Evolutionary conservation across 2,329 filamentous ascomycete genomes (phyloP), one percentile per base, ranked within the genome.

Genomic region (Hymenoscyphus infarciens): DNA sequence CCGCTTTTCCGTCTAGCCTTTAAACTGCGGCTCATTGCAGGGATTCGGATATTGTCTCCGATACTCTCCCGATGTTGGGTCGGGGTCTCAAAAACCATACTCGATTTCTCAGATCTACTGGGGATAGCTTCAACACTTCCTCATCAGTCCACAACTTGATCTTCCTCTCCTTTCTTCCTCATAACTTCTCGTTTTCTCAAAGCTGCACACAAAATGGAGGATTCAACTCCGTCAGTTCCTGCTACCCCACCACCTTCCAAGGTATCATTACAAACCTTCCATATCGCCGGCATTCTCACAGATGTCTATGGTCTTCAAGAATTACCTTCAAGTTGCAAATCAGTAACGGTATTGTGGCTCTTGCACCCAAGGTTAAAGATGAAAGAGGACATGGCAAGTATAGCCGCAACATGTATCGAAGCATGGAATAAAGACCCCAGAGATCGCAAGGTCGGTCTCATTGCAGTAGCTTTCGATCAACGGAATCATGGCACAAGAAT

Each of bases 381-480:
- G 0, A 87, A 90, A 72, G 84, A 85, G 61, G 83, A 83, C 66
- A 97, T 98, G 93, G 80, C 81, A 1, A 85, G 85, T 31, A 83
- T 95, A 60, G 93, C 92, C 2, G 78, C 82, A n/a, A 82, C 84
- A 5, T 80, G 86, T 13, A 81, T 97, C 57, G 76, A 79, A n/a
- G 83, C 86, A 8, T 96, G 88, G 86, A 87, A 90, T 70, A 72
- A 76, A 59, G 76, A 73, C 65, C 57, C 69, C 72, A 57, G 57
- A n/a, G 66, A 67, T 66, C 70, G 33, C 52, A 73, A 64, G 76
- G 78, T 69, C 25, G 71, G 90, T 0, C 77, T 98, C 49, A 87
- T 98, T 57, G 92, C 91, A 2, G 84, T 93, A 13, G 85, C 89
- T 2, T 96, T 97, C 75, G 95, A 98, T 77, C 92, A 97, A 79